phyloP scores from a whole-genome alignment of 331 rosid species.

The Quercus tomentella region DNA sequence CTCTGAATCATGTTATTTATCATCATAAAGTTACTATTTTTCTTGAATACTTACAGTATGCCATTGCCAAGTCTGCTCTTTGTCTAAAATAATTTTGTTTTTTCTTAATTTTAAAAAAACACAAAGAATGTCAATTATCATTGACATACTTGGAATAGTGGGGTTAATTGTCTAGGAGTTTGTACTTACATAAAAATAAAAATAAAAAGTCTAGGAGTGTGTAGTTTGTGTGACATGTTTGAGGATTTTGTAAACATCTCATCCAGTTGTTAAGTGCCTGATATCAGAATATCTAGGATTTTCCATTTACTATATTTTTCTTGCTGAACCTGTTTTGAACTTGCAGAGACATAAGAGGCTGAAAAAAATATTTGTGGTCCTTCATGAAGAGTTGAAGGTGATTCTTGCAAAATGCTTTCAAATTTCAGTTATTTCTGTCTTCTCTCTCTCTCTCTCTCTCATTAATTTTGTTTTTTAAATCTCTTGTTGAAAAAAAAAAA shows the following conservation, averaged over 20 bases:
- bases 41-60: background rate
- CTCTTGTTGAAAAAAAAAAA: background rate
- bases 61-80: background rate
- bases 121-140: background rate
- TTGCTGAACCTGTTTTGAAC: slow-evolving; percentile 17
- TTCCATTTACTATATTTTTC: background rate
- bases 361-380: slow-evolving; percentile 82
- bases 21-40: background rate
- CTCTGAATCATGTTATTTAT: background rate
- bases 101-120: background rate
- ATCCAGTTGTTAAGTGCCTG: background rate
- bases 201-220: background rate
- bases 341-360: slow-evolving; percentile 89
- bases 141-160: background rate
- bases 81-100: background rate
- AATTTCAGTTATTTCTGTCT: background rate
- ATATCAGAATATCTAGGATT: background rate
- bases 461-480: too few relatives aligned
- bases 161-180: background rate
- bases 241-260: background rate
- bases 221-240: background rate
- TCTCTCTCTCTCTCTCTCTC: background rate
- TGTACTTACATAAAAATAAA: too few relatives aligned
- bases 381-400: slow-evolving; percentile 83
- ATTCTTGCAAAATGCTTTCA: slow-evolving; percentile 18